Base-by-base conservation (phyloP, 768 basidiomycete species). In the Podaxis sp. region DNA sequence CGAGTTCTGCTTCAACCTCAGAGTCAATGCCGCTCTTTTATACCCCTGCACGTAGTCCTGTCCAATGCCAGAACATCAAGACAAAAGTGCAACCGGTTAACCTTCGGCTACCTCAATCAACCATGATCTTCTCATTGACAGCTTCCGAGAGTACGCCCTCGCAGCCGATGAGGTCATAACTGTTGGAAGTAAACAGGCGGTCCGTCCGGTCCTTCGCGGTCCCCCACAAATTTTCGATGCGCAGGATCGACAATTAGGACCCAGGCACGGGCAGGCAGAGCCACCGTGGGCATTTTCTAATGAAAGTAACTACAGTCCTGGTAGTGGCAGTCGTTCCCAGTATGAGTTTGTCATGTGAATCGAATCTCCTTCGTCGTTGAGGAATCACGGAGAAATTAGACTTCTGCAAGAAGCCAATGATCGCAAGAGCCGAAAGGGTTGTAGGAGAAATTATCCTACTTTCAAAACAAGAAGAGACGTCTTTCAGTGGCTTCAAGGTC, bases 201-300 rank as follows among this genome's bases (percentile, higher is more conserved):
- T 47, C 59, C 59, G 59, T 36, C 59, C 59, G 59, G 59, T 25
- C 59, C 53, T 61, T 4, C 9, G n/a, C 52, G 59, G 59, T 50
- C 59, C 53, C 48, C 32, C 23, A 36, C 50, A 27, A 40, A 14
- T 21, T 7, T 32, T 23, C 7, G 5, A 23, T 13, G 44, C 16
- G 13, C 23, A 4, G 36, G 14, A 53, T 37, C 44, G 44, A 50
- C 44, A 51, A 32, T 2, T 46, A 35, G 21, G 3, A 6, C 11
- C 28, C 5, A 5, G 46, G 53, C 53, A 50, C 50, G 52, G 51
- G 37, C 14, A 14, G 18, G 35, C 23, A 53, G 40, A 21, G 18
- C 35, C 21, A 23, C 35, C 18, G 9, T 28, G n/a, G 25, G 42
- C 38, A 28, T 21, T 55, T 32, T 23, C 21, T 42, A 55, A 25